Evolutionary conservation across 1,284 basidiomycete genomes (phyloP).

Genomic region (Schizopora paradoxa): DNA sequence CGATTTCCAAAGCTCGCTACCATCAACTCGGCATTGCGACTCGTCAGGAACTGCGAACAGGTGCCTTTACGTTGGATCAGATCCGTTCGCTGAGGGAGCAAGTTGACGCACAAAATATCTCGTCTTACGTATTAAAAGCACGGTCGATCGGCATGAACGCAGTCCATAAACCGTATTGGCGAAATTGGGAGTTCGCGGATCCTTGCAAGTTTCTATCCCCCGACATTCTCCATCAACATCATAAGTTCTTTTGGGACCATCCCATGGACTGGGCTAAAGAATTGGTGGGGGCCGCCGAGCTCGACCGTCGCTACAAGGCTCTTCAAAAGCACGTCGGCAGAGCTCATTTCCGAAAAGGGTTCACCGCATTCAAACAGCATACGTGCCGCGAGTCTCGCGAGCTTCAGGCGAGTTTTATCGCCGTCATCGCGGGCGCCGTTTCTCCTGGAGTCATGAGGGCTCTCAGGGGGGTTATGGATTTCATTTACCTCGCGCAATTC

Average conservation of each 20-base stretch:
- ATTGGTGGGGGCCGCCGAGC: slow-evolving; percentile 7
- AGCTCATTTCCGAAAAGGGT: too few relatives aligned
- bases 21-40: not conserved
- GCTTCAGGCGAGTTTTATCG: not conserved
- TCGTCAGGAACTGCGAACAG: not conserved
- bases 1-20: not conserved
- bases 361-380: slow-evolving; percentile 8
- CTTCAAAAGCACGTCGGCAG: slow-evolving; percentile 13
- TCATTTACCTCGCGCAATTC: not conserved
- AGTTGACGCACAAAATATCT: too few relatives aligned
- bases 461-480: not conserved
- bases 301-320: slow-evolving; percentile 5
- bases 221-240: slow-evolving; percentile 18
- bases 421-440: slow-evolving; percentile 13
- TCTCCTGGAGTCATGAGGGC: slow-evolving; percentile 2
- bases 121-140: too few relatives aligned
- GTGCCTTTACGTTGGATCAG: not conserved
- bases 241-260: slow-evolving; percentile 9
- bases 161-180: slow-evolving; percentile 19
- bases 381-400: not conserved
- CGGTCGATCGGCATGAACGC: slow-evolving; percentile 1
- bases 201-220: slow-evolving; percentile 21
- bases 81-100: too few relatives aligned
- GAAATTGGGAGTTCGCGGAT: slow-evolving; percentile 20
- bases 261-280: slow-evolving; percentile 1